Evolutionary conservation across 2,329 filamentous ascomycete genomes (phyloP), one percentile per base, ranked within the genome.

Genomic region (Bisporella sp.): DNA sequence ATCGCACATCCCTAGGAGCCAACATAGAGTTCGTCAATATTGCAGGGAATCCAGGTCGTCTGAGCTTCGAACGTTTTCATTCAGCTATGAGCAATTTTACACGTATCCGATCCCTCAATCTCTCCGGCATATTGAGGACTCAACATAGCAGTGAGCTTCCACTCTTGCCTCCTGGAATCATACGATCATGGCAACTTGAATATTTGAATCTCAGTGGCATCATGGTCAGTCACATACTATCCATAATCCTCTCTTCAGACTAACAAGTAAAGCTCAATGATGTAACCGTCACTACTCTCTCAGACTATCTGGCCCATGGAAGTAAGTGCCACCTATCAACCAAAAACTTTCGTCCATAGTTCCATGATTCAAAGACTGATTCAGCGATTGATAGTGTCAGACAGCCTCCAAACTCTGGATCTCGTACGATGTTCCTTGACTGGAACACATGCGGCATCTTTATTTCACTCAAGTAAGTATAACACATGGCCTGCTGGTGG

Each of bases 341-440:
- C 21, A 21, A 21, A 21, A 21, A 21, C 21, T 21, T 21, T 21
- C 21, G 21, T 21, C 21, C 21, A 21, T 21, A 21, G 21, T 21
- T 21, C 21, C 21, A 21, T 21, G 21, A 21, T 21, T 21, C 21
- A 21, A 21, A 21, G 21, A 21, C 21, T 21, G 21, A 21, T 21
- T 21, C 21, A 21, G 21, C 21, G 7, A 81, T 78, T 57, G 69
- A 77, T 35, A 75, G 21, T 78, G 55, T 88, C 84, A 5, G 70
- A 75, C 47, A 75, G 73, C 21, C 71, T 88, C 31, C 77, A 76
- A 31, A 74, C 81, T 54, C 64, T 88, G n/a, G 74, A 76, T 37
- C 69, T 88, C 42, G 81, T 87, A 57, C 80, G 85, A 60, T 85
- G 83, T 58, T 81, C 79, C 49, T 69, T 88, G 39, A 82, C 74